Evolutionary conservation across 306 rosid species (phyloP), one percentile per base, ranked within the genome.

Genomic region (Cyamopsis tetragonoloba): DNA sequence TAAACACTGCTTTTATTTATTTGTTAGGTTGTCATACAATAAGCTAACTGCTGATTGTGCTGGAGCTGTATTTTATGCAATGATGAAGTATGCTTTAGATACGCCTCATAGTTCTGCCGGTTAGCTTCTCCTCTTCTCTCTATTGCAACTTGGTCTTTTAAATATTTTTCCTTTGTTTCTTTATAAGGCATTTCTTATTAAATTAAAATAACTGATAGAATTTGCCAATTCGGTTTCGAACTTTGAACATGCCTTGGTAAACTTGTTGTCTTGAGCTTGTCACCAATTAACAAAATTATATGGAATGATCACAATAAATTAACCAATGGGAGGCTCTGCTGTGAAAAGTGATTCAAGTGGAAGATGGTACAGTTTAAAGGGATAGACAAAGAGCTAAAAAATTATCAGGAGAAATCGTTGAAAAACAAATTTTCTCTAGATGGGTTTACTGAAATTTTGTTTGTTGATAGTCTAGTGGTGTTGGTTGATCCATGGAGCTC

Each of bases 21-120:
- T 3, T 70, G 72, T 55, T 80, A 95, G 99, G 90, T 79, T 95
- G 86, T 84, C 97, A 22, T 91, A 50, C 85, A 86, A 91, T 76
- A 95, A 82, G 85, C 14, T 66, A 73, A 70, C 91, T 44, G 86
- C 97, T 39, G 95, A 95, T 74, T 90, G 96, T 80, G 96, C 91
- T 58, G 97, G 99, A 74, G 97, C 95, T 79, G 42, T 95, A 50
- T 88, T 90, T 82, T 87, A 79, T 82, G 86, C 99, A n/a, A 51
- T 91, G 82, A 79, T 90, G 85, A 88, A 88, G 74, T 67, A 80
- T 72, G 88, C 96, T 13, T 72, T 82, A 47, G 92, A 86, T 63
- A 68, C 69, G 57, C 77, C 91, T 17, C 83, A 77, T 83, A 76
- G 59, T 81, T 83, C 95, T 70, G 78, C 92, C 14, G 73, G 99